Conservation (phyloP, 495 filamentous ascomycete species). For the Trypethelium eluteriae region DNA sequence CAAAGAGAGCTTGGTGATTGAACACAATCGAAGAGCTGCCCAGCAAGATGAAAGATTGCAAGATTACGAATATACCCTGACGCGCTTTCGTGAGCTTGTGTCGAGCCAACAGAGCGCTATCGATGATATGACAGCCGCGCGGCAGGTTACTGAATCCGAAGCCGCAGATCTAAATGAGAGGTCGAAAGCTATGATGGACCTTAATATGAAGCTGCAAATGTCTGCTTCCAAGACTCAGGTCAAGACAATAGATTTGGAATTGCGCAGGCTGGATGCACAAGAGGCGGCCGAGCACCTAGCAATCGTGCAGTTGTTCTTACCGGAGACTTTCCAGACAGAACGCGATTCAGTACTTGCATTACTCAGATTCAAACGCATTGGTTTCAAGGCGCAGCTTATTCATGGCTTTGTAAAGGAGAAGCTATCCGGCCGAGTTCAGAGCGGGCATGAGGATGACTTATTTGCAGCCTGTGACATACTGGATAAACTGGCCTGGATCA, state of each 20-base stretch:
- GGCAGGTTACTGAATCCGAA: conserved; percentile 86
- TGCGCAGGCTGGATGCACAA: conserved; percentile 78
- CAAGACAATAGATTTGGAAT: conserved; percentile 86
- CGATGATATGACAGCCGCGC: conserved; percentile 82
- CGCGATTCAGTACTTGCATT: conserved; percentile 76
- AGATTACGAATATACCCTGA: conserved; percentile 83
- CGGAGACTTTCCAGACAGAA: conserved; percentile 73
- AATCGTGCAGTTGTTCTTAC: conserved; percentile 82
- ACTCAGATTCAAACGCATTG: conserved; percentile 77
- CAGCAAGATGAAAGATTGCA: conserved; percentile 69
- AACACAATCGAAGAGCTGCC: conserved; percentile 58
- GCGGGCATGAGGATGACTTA: conserved; percentile 60
- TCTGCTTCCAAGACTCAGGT: conserved; percentile 84
- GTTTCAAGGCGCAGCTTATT: conserved; percentile 78
- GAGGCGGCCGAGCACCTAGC: conserved; percentile 81
- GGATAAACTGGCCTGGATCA: conserved; percentile 79
- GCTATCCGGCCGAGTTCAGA: conserved; percentile 47
- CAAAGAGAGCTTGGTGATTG: conserved; percentile 65
- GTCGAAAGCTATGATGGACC: conserved; percentile 87
- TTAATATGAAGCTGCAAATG: conserved; percentile 86
- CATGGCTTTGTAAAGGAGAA: conserved; percentile 72
- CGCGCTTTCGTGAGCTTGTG: conserved; percentile 80
- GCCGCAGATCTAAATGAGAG: conserved; percentile 76
- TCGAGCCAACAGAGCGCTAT: conserved; percentile 77
- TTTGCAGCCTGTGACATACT: conserved; percentile 71